Evolutionary conservation across 192 early-diverging fungal species (phyloP).

Genomic region (Polychytrium aggregatum): DNA sequence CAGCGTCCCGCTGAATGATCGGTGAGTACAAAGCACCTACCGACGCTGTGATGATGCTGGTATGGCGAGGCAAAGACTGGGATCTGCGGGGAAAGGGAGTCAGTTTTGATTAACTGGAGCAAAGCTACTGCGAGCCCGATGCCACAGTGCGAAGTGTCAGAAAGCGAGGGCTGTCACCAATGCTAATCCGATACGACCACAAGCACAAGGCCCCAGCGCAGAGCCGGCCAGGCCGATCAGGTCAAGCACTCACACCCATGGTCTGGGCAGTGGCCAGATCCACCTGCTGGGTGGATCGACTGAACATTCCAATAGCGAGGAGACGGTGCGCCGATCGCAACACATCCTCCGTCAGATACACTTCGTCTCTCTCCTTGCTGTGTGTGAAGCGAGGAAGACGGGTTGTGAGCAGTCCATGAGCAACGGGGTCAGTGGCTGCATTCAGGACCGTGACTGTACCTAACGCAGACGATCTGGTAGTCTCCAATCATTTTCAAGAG

Average conservation of each 20-base stretch:
- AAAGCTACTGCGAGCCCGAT: too few species aligned
- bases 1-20: too few species aligned
- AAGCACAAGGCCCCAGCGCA: too few species aligned
- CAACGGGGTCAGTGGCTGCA: background rate
- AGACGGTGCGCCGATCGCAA: constrained; percentile 25
- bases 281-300: constrained; percentile 18
- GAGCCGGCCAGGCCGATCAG: too few species aligned
- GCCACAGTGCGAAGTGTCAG: background rate
- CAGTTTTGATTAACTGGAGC: too few species aligned
- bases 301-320: constrained; percentile 31
- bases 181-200: too few species aligned
- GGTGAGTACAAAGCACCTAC: too few species aligned
- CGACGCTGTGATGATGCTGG: constrained; percentile 30
- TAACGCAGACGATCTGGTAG: constrained; percentile 33
- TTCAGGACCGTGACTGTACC: constrained; percentile 1
- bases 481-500: constrained; percentile 27
- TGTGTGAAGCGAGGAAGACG: background rate
- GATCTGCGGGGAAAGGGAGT: constrained; percentile 12
- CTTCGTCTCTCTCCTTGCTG: constrained; percentile 13
- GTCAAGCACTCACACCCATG: constrained; percentile 24
- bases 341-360: constrained; percentile 30
- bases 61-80: constrained; percentile 34
- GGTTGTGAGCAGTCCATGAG: background rate
- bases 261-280: constrained; percentile 22
- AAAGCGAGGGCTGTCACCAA: background rate